Evolutionary conservation across 495 filamentous ascomycete species (phyloP).

Genomic region (Recurvomyces mirabilis): DNA sequence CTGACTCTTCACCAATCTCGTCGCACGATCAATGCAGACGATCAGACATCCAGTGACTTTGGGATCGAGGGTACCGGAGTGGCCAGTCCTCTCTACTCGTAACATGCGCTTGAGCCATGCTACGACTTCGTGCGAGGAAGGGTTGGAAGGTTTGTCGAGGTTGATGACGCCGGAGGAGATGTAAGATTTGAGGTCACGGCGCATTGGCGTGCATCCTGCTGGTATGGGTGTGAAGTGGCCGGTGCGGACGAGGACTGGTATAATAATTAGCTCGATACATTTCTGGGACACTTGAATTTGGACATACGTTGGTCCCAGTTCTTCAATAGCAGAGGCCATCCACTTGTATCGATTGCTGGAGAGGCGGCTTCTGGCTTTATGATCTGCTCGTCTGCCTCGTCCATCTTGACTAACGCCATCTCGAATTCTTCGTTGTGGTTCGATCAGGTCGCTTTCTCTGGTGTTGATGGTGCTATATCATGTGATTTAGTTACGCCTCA

Average conservation of each 20-base stretch:
- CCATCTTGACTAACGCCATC: constrained; percentile 50
- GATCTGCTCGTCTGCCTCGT: constrained; percentile 54
- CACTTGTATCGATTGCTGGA: constrained; percentile 61
- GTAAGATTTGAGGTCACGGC: constrained; percentile 89
- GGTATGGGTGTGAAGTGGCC: constrained; percentile 92
- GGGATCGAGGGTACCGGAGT: constrained; percentile 93
- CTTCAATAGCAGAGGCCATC: constrained; percentile 84
- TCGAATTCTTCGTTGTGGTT: constrained; percentile 12
- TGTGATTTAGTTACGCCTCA: too few species aligned
- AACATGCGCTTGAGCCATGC: constrained; percentile 97
- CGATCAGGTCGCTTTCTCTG: not conserved
- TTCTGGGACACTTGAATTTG: too few species aligned
- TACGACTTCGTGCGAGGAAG: constrained; percentile 94
- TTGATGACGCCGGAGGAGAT: constrained; percentile 96
- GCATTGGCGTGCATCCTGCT: constrained; percentile 69
- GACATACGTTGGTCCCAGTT: constrained; percentile 70
- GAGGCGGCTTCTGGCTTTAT: constrained; percentile 77
- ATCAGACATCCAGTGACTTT: constrained; percentile 83
- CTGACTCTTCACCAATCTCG: constrained; percentile 93
- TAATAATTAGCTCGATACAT: not conserved
- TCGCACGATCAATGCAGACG: constrained; percentile 90
- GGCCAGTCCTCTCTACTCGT: constrained; percentile 87
- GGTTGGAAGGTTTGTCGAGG: constrained; percentile 95
- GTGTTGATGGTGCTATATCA: not conserved
- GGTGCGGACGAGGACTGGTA: constrained; percentile 70